Evolutionary conservation across 345 rosid genomes (phyloP).

Genomic region (Barbarea vulgaris): DNA sequence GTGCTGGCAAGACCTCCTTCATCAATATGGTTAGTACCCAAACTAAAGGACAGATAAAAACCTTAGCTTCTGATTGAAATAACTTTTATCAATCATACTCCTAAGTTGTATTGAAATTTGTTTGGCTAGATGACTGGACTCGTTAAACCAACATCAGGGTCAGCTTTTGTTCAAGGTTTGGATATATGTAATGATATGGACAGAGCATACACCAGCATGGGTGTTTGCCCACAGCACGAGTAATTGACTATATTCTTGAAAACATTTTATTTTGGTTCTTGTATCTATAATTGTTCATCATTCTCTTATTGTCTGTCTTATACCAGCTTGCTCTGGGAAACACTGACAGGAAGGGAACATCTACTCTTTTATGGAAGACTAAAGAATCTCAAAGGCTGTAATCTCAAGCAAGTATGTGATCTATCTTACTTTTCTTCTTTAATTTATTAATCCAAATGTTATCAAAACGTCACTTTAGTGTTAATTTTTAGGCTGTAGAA

Average conservation of each 20-base stretch:
- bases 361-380: constrained; percentile 92
- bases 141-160: constrained; percentile 71
- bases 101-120: no score
- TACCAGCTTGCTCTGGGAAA: constrained; percentile 86
- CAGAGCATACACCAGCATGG: constrained; percentile 77
- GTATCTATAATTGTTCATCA: constrained; percentile 11
- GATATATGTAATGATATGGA: constrained; percentile 73
- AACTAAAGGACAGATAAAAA: no score
- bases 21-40: constrained; percentile 71
- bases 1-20: constrained; percentile 96
- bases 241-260: constrained; percentile 47
- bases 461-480: background rate
- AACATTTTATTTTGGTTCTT: background rate
- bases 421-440: background rate
- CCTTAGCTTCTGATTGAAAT: no score
- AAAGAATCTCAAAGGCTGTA: constrained; percentile 78
- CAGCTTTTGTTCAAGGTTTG: constrained; percentile 67
- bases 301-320: constrained; percentile 1
- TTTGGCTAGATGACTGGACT: constrained; percentile 86
- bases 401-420: constrained; percentile 55
- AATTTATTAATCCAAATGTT: background rate
- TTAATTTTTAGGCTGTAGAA: constrained; percentile 81
- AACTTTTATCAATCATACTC: no score
- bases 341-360: constrained; percentile 87
- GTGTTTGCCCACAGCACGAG: constrained; percentile 97